phyloP scores from a whole-genome alignment of 768 basidiomycete species.

The Trametes villosa region DNA sequence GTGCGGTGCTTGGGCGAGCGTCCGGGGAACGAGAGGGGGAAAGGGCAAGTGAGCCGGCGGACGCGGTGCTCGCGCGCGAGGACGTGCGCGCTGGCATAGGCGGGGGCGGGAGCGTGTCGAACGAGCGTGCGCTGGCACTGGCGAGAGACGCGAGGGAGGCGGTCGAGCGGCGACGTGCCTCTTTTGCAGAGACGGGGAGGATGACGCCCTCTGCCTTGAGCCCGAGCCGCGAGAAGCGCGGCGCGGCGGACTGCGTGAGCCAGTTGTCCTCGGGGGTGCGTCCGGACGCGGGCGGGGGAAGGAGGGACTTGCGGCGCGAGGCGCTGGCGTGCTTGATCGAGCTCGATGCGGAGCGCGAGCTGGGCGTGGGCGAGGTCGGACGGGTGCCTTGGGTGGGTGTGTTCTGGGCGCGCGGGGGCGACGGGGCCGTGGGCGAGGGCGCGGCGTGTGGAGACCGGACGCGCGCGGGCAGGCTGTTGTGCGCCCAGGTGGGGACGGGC shows the following conservation, averaged over 20 bases:
- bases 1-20: not conserved
- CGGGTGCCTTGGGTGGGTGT: not conserved
- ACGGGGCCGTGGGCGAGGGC: not conserved
- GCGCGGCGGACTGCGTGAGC: slow-evolving; percentile 29
- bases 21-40: not conserved
- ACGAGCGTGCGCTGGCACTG: not conserved
- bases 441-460: not conserved
- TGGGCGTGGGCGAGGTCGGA: slow-evolving; percentile 7
- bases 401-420: not conserved
- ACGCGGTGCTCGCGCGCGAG: slow-evolving; percentile 2
- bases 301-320: slow-evolving; percentile 3
- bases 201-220: slow-evolving; percentile 33
- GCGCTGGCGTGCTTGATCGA: not conserved
- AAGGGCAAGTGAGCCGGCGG: not conserved
- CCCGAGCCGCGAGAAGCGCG: slow-evolving; percentile 33
- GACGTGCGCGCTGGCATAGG: slow-evolving; percentile 2
- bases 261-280: slow-evolving; percentile 32
- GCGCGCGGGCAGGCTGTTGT: slow-evolving; percentile 1
- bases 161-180: slow-evolving; percentile 23
- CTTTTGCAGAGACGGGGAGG: slow-evolving; percentile 31
- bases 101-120: slow-evolving; percentile 4
- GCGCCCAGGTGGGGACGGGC: slow-evolving; percentile 13
- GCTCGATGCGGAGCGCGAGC: slow-evolving; percentile 10
- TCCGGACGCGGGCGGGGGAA: slow-evolving; percentile 16
- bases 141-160: slow-evolving; percentile 5